Evolutionary conservation across 495 filamentous ascomycete species (phyloP).

Genomic region (Aspergillus saccharolyticus): DNA sequence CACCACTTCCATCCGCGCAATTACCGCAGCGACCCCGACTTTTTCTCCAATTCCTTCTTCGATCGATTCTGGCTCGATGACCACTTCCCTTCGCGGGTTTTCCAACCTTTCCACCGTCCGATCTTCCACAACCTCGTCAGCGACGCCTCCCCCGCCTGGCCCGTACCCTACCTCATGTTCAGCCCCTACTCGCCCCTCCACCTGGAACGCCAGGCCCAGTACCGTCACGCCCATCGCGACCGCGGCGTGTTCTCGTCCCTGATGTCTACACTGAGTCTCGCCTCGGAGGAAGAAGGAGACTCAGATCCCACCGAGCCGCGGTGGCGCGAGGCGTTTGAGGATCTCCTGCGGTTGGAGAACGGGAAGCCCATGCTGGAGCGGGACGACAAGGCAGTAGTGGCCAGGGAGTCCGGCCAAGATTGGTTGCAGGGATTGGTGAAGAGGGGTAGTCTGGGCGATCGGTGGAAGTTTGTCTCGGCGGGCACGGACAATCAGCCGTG

Average conservation of each 20-base stretch:
- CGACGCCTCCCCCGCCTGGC: slow-evolving; percentile 33
- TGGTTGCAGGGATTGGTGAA: slow-evolving; percentile 37
- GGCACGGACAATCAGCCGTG: slow-evolving; percentile 18
- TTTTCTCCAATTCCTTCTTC: slow-evolving; percentile 36
- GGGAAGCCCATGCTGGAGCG: slow-evolving; percentile 43
- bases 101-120: slow-evolving; percentile 24
- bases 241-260: slow-evolving; percentile 35
- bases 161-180: slow-evolving; percentile 37
- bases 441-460: slow-evolving; percentile 37
- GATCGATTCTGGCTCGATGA: slow-evolving; percentile 31
- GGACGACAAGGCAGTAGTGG: slow-evolving; percentile 17
- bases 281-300: slow-evolving; percentile 26
- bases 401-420: slow-evolving; percentile 26
- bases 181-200: slow-evolving; percentile 50
- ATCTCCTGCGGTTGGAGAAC: slow-evolving; percentile 46
- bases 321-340: slow-evolving; percentile 54
- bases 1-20: slow-evolving; percentile 7
- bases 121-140: slow-evolving; percentile 29
- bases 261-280: slow-evolving; percentile 29
- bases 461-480: slow-evolving; percentile 28
- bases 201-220: slow-evolving; percentile 37
- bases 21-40: slow-evolving; percentile 9
- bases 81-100: slow-evolving; percentile 25
- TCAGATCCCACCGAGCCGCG: slow-evolving; percentile 29
- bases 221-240: slow-evolving; percentile 21